phyloP scores from a whole-genome alignment of 1,284 basidiomycete species.

The Rhodotorula sp. region DNA sequence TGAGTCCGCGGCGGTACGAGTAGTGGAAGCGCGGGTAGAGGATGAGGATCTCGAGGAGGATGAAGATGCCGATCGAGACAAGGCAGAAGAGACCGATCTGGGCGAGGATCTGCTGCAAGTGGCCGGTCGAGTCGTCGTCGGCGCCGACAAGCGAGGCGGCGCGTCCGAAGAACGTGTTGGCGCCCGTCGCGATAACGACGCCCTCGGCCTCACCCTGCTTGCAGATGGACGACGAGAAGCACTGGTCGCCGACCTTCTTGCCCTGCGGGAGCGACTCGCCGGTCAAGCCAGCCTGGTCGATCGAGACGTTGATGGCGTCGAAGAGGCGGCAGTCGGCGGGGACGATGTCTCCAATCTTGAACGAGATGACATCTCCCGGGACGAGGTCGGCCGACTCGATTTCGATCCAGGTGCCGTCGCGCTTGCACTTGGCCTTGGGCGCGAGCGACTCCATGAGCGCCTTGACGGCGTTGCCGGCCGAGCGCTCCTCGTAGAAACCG shows the following conservation, averaged over 20 bases:
- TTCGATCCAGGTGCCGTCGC: conserved; percentile 77
- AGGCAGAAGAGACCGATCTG: conserved; percentile 96
- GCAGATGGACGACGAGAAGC: conserved; percentile 94
- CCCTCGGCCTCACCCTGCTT: conserved; percentile 97
- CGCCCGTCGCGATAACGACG: conserved; percentile 92
- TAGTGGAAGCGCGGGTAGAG: conserved; percentile 64
- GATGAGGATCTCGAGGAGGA: conserved; percentile 72
- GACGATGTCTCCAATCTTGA: conserved; percentile 98
- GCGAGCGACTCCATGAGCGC: conserved; percentile 98
- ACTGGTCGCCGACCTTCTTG: conserved; percentile 91
- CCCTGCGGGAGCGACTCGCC: conserved; percentile 89
- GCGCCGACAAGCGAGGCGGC: conserved; percentile 92
- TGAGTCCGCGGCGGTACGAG: conserved; percentile 86
- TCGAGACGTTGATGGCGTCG: conserved; percentile 88
- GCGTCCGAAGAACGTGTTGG: conserved; percentile 56
- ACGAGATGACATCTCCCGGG: conserved; percentile 88
- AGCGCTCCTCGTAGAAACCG: conserved; percentile 96
- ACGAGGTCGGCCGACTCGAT: conserved; percentile 78
- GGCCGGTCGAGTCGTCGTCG: conserved; percentile 93
- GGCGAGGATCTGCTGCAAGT: conserved; percentile 95
- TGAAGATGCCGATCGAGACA: conserved; percentile 65
- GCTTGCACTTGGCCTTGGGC: conserved; percentile 90
- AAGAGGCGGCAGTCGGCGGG: conserved; percentile 93
- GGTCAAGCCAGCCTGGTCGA: conserved; percentile 94
- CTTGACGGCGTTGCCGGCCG: conserved; percentile 97